phyloP scores from a whole-genome alignment of 768 basidiomycete genomes.

The Boletus vinaceobasis region DNA sequence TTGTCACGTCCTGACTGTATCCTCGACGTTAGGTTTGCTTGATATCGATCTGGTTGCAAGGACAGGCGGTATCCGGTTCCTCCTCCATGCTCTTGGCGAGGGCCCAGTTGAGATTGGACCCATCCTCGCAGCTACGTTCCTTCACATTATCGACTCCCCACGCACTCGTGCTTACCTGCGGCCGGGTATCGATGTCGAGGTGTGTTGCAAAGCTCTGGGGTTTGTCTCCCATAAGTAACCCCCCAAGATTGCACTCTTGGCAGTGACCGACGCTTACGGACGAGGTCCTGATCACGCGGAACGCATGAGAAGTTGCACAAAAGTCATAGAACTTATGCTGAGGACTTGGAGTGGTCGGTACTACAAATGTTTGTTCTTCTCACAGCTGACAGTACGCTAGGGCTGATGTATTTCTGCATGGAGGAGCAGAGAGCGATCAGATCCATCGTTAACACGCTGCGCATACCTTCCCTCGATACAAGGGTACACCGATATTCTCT shows the following conservation, averaged over 20 bases:
- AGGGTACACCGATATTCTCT: conserved; percentile 45
- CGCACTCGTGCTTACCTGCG: conserved; percentile 72
- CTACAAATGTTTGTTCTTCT: neutral
- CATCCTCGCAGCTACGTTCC: conserved; percentile 72
- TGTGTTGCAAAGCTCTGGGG: conserved; percentile 30
- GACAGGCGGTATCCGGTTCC: conserved; percentile 80
- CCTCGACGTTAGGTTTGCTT: conserved; percentile 61
- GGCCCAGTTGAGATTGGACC: conserved; percentile 81
- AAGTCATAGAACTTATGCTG: conserved; percentile 78
- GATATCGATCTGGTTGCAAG: conserved; percentile 80
- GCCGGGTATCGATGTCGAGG: conserved; percentile 88
- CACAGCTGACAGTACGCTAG: conserved; percentile 37
- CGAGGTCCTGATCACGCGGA: conserved; percentile 77
- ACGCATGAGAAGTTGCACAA: conserved; percentile 71
- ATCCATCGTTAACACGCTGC: conserved; percentile 78
- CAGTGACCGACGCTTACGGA: conserved; percentile 90
- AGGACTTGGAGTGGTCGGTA: conserved; percentile 89
- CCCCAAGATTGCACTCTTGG: conserved; percentile 74
- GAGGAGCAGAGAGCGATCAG: conserved; percentile 83
- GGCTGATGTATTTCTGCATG: conserved; percentile 92
- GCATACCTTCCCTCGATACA: conserved; percentile 83
- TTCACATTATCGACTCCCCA: conserved; percentile 84
- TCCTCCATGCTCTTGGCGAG: conserved; percentile 86
- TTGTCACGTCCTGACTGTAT: conserved; percentile 8
- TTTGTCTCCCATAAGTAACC: neutral